Evolutionary conservation across 768 basidiomycete genomes (phyloP).

Genomic region (Tylopilus vinaceipallidus): DNA sequence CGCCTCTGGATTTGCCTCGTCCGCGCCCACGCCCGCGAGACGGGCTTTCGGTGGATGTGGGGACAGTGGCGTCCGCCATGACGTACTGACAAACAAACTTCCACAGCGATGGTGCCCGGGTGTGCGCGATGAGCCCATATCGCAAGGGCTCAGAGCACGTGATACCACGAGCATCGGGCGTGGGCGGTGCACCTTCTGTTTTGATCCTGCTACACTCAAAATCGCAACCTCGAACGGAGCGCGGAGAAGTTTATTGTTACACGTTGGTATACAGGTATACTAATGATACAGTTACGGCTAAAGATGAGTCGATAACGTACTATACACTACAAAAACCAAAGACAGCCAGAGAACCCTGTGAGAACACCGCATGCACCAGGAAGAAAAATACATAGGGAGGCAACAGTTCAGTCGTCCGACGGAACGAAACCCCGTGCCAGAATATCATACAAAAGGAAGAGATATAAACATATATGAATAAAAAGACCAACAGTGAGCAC

Average conservation of each 20-base stretch:
- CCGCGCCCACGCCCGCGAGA: constrained; percentile 43
- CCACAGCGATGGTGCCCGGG: not conserved
- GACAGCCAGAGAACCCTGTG: no score
- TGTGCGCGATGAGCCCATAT: not conserved
- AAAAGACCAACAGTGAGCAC: constrained; percentile 25
- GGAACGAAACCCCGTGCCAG: constrained; percentile 26
- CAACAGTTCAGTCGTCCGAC: constrained; percentile 23
- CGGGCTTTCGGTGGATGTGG: constrained; percentile 11
- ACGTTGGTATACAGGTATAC: no score
- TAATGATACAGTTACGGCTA: no score
- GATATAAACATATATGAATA: constrained; percentile 27
- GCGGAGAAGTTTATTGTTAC: no score
- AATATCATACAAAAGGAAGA: constrained; percentile 30
- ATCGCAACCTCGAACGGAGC: no score
- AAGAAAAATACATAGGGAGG: not conserved
- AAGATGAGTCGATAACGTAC: no score
- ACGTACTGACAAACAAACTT: no score
- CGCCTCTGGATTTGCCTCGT: constrained; percentile 60
- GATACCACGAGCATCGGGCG: no score
- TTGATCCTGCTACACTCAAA: no score
- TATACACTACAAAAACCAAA: no score
- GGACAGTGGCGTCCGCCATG: constrained; percentile 15
- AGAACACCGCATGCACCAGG: no score
- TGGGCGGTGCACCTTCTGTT: no score
- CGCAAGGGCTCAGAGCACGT: not conserved